These are phyloP conservation scores for Lenwebbia sp. DNA, from an alignment of 345 rosid genomes.

Conservation along the genomic window DNA sequence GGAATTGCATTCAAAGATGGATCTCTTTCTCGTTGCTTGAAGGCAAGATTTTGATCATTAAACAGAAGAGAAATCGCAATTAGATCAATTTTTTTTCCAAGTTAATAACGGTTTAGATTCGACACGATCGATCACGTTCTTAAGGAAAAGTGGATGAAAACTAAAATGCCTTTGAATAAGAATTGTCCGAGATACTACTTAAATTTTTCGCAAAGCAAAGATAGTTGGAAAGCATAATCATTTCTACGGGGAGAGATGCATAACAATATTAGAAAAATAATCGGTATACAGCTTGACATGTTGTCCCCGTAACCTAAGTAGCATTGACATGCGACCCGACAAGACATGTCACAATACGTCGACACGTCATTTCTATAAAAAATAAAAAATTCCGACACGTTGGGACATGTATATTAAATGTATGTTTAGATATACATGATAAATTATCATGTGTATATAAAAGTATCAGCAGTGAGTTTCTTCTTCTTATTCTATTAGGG, in stretches of 20 bases:
- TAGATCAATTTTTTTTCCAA: background rate
- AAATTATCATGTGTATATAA: too few relatives aligned
- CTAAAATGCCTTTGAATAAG: background rate
- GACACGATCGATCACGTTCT: background rate
- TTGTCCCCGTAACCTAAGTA: background rate
- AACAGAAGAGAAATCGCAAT: background rate
- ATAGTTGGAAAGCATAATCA: background rate
- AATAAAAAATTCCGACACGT: too few relatives aligned
- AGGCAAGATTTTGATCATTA: background rate
- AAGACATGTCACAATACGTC: too few relatives aligned
- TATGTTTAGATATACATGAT: too few relatives aligned
- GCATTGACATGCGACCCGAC: too few relatives aligned
- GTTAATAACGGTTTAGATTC: background rate
- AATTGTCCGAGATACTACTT: too few relatives aligned
- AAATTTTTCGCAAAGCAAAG: background rate
- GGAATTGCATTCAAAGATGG: background rate
- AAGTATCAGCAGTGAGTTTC: too few relatives aligned
- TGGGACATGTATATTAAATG: too few relatives aligned
- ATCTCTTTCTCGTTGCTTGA: background rate
- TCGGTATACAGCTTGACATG: background rate
- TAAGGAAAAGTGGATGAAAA: fast-evolving
- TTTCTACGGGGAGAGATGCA: background rate
- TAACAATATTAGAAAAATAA: background rate
- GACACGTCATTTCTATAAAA: too few relatives aligned
- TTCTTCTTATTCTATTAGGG: too few relatives aligned